Conservation (phyloP, 352 stramenopile species). For the Phytophthora colocasiae region DNA sequence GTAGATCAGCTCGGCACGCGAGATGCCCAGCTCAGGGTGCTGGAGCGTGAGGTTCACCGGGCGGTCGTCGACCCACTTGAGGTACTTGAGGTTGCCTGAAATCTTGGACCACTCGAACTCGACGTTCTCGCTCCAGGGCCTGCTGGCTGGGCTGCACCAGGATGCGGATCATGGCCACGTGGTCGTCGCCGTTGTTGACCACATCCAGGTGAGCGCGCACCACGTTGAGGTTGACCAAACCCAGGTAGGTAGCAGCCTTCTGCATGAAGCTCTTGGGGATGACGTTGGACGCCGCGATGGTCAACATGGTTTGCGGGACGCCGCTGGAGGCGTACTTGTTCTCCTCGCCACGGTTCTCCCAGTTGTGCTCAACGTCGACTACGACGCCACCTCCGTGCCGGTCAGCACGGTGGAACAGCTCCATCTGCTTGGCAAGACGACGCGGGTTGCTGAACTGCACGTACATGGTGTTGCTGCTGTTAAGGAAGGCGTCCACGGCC, state of each 20-base stretch:
- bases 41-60: constrained; percentile 79
- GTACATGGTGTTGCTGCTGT: constrained; percentile 83
- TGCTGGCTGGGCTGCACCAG: constrained; percentile 77
- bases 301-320: constrained; percentile 84
- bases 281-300: constrained; percentile 83
- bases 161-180: constrained; percentile 85
- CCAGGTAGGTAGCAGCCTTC: constrained; percentile 89
- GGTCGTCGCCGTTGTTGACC: constrained; percentile 77
- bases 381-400: constrained; percentile 78
- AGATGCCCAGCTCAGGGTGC: constrained; percentile 92
- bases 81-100: constrained; percentile 88
- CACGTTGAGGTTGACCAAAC: constrained; percentile 95
- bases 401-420: constrained; percentile 69
- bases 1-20: constrained; percentile 95
- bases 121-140: constrained; percentile 50
- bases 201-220: constrained; percentile 95
- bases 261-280: constrained; percentile 85
- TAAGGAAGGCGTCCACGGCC: constrained; percentile 74
- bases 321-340: constrained; percentile 72
- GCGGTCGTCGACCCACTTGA: constrained; percentile 88
- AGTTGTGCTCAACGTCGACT: constrained; percentile 85
- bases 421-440: constrained; percentile 75
- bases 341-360: constrained; percentile 81
- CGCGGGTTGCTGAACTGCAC: constrained; percentile 83
- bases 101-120: constrained; percentile 87